Evolutionary conservation across 192 early-diverging fungal species (phyloP), one percentile per base, ranked within the genome.

Genomic region (Gamsiella multidivaricata): DNA sequence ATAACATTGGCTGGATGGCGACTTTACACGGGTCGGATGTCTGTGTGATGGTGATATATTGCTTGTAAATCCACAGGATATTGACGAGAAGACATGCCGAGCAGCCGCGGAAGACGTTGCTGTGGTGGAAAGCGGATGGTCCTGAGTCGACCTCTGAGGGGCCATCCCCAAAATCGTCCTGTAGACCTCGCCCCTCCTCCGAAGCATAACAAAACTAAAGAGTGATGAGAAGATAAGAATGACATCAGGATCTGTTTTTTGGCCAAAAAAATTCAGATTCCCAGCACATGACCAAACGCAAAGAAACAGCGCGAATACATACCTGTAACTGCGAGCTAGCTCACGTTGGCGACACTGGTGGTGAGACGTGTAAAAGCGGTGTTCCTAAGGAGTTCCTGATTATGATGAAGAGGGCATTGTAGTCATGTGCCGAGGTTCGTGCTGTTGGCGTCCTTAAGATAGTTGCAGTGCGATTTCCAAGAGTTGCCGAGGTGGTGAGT

Each of bases 161-260:
- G 53, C 39, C 28, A 66, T 34, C 49, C 51, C 66, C 61, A 78
- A 15, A 28, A 64, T 54, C 43, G 33, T 53, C 61, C 57, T 50
- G 58, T 55, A 69, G 39, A 69, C 65, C 59, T 78, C 65, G 46
- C 74, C 54, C 53, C 64, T 78, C 74, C 74, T 69, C 65, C 65
- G 25, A 41, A 78, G 65, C 74, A 78, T 78, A 20, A 32, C 74
- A 56, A 59, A 25, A 60, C 23, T 46, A 53, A 46, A 26, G 36
- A 7, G 1, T 34, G 1, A 10, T 25, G 18, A 55, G 4, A 37
- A 37, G 34, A 25, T 12, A 52, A 3, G 43, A 46, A 5, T 7
- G 15, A 41, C 9, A 41, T 41, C 15, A 41, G 39, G 7, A 41
- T n/a, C n/a, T n/a, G n/a, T n/a, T n/a, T n/a, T n/a, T n/a, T n/a